These are phyloP conservation scores for Saccharomycodes ludwigii DNA, from an alignment of 805 yeast genomes.

Conservation along the genomic window DNA sequence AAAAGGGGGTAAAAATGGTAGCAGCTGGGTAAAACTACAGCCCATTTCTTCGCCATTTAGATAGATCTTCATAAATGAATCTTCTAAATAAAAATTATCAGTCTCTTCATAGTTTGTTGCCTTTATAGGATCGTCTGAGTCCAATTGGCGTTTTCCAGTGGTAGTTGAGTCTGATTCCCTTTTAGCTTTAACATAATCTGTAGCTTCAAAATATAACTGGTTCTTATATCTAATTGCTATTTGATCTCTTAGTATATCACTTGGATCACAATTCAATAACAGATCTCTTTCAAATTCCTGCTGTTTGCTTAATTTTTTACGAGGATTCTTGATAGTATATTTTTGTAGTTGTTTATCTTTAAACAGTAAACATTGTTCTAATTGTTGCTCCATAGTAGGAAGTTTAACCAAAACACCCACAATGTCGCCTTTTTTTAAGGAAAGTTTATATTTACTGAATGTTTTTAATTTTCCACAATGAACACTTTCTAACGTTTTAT, in stretches of 20 bases:
- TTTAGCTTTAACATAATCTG: conserved; percentile 41
- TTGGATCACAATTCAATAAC: conserved; percentile 17
- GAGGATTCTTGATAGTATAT: too few species aligned
- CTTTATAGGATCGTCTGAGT: too few species aligned
- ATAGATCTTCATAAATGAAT: conserved; percentile 55
- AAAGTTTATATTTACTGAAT: conserved; percentile 29
- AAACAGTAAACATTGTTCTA: conserved; percentile 27
- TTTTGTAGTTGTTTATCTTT: too few species aligned
- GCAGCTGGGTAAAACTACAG: conserved; percentile 50
- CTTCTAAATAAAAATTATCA: too few species aligned
- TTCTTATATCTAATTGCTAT: conserved; percentile 76
- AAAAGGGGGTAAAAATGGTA: conserved; percentile 71
- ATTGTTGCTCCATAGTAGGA: conserved; percentile 42
- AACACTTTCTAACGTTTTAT: conserved; percentile 59
- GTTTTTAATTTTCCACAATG: conserved; percentile 34
- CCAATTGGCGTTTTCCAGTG: too few species aligned
- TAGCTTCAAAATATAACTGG: conserved; percentile 70
- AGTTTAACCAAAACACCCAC: conserved; percentile 66
- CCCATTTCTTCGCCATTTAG: conserved; percentile 68
- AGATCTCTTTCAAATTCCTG: conserved; percentile 20
- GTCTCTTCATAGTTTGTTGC: conserved; percentile 28
- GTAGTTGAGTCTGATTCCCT: conserved; percentile 35
- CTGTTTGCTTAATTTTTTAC: too few species aligned
- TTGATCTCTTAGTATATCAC: conserved; percentile 62
- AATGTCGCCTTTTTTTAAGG: conserved; percentile 65